Conservation (phyloP, 768 basidiomycete species). For the Suillus lakei region DNA sequence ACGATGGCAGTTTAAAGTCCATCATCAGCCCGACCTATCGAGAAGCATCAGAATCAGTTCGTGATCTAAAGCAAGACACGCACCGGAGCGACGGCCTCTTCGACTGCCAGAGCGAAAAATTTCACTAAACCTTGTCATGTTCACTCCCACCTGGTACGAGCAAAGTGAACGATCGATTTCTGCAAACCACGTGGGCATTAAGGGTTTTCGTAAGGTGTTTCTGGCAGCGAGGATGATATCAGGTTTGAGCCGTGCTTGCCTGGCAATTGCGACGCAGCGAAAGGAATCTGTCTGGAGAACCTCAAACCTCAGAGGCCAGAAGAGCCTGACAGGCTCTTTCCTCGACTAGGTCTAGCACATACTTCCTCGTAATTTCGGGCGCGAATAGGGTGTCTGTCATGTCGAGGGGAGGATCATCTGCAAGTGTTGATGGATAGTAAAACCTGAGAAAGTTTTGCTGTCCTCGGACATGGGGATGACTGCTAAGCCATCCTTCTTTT, state of each 20-base stretch:
- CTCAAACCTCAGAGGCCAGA: constrained; percentile 12
- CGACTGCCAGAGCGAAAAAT: constrained; percentile 19
- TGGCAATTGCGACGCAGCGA: constrained; percentile 37
- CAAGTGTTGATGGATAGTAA: constrained; percentile 30
- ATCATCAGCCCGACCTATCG: constrained; percentile 17
- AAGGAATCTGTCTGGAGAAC: constrained; percentile 27
- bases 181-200: constrained; percentile 24
- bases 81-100: constrained; percentile 16
- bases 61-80: not conserved
- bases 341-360: constrained; percentile 21
- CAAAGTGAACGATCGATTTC: constrained; percentile 23
- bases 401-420: constrained; percentile 22
- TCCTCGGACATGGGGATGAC: constrained; percentile 26
- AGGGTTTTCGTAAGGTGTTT: constrained; percentile 28
- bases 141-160: constrained; percentile 7
- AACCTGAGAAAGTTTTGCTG: constrained; percentile 31
- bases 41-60: not conserved
- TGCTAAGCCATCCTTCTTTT: constrained; percentile 20
- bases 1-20: not conserved
- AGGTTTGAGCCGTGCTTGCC: constrained; percentile 23
- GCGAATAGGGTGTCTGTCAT: constrained; percentile 13
- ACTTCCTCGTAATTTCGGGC: constrained; percentile 22
- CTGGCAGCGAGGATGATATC: constrained; percentile 34
- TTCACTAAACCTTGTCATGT: constrained; percentile 19
- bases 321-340: constrained; percentile 25